Evolutionary conservation across 768 basidiomycete species (phyloP), one percentile per base, ranked within the genome.

Genomic region (Xanthoconium stramineum): DNA sequence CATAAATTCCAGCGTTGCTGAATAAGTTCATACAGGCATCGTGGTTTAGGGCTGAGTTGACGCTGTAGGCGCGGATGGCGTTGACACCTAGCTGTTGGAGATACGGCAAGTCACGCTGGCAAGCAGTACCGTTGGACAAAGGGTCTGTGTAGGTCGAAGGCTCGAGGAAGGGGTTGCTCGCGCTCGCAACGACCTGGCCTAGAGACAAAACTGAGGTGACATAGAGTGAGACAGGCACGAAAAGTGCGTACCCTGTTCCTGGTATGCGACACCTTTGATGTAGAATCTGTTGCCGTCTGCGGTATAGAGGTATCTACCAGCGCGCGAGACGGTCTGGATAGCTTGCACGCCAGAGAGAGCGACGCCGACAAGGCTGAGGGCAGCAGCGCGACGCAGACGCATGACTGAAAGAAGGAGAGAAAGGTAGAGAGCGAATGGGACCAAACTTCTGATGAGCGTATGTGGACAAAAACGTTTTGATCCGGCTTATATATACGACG

Each of bases 231-330:
- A 40, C 24, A 54, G 4, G 13, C 0, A 45, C 6, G 10, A 10
- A 19, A 32, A 19, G 32, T 5, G 57, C 71, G 49, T 54, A 84
- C 94, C 92, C 74, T 93, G 89, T 57, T 82, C 78, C 69, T 93
- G 91, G 72, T 94, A 94, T 12, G 89, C 89, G 53, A 93, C 74
- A 51, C 91, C 91, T 72, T 91, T 92, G 74, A 97, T 88, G 73
- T 85, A 94, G 74, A 95, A 96, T 51, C 94, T 75, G 38, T 68
- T 84, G 4, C 91, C 91, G 48, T 83, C 80, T 5, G 80, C 80
- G 39, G 80, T 81, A 72, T 94, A 96, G 42, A 96, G 84, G 69
- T 94, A 96, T 65, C 83, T 82, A 35, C 91, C 93, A 30, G 75
- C 68, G 43, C 91, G 81, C 38, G 86, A 77, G 62, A 97, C 79